Evolutionary conservation across 78 protist genomes (phyloP).

Genomic region (Dictyostelium brefeldianum): DNA sequence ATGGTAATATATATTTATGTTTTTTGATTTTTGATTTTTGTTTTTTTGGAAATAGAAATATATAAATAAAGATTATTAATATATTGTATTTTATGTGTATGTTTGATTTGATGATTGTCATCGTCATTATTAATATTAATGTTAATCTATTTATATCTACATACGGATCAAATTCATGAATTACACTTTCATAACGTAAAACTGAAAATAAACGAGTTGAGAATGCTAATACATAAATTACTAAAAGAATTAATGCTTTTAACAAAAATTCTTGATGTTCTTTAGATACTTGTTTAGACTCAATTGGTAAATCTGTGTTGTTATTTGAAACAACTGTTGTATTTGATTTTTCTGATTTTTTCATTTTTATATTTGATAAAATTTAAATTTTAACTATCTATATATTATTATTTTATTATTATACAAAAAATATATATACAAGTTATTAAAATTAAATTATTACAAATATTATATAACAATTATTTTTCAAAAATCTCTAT

Average conservation of each 20-base stretch:
- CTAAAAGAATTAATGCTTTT: conserved; percentile 69
- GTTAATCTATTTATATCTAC: too few relatives aligned
- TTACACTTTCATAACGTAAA: conserved; percentile 95
- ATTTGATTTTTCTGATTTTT: neutral
- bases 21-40: neutral
- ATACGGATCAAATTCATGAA: conserved; percentile 96
- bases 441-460: neutral
- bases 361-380: neutral
- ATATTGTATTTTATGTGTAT: neutral
- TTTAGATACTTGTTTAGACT: conserved; percentile 1
- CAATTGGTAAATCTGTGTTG: neutral
- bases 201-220: conserved; percentile 94
- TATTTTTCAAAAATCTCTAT: neutral
- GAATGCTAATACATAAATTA: conserved; percentile 94
- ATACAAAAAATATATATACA: conserved; percentile 8
- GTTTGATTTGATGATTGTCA: neutral
- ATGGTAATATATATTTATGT: neutral
- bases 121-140: neutral
- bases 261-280: conserved; percentile 80
- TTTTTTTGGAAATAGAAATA: neutral
- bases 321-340: neutral
- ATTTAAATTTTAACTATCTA: neutral
- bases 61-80: neutral
- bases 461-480: neutral
- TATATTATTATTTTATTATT: neutral